Percentiles rank a stretch among this genome's conserved stretches.
phyloP scores from a whole-genome alignment of 1,284 basidiomycete genomes.

The Sanguinoderma infundibulare region DNA sequence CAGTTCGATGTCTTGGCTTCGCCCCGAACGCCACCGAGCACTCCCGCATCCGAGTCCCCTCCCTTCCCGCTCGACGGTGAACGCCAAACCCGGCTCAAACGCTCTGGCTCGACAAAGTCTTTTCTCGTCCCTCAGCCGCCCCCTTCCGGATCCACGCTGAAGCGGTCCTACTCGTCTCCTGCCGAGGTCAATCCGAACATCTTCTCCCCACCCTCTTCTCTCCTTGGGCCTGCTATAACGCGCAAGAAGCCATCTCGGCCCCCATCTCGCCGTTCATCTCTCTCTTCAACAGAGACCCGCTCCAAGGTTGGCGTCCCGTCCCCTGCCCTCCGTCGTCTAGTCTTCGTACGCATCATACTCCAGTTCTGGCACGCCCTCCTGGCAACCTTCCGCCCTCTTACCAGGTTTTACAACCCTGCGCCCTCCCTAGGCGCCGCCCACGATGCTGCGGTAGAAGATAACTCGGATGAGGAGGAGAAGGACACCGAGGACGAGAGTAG shows the following conservation, averaged over 20 bases:
- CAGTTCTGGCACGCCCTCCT: slow-evolving; percentile 57
- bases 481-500: slow-evolving; percentile 46
- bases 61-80: slow-evolving; percentile 30
- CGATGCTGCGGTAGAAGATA: slow-evolving; percentile 32
- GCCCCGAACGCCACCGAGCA: slow-evolving; percentile 49
- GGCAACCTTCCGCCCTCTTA: slow-evolving; percentile 49
- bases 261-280: slow-evolving; percentile 29
- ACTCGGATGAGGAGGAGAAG: slow-evolving; percentile 42
- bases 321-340: slow-evolving; percentile 49
- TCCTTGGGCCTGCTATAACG: slow-evolving; percentile 25
- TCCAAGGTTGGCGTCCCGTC: slow-evolving; percentile 23
- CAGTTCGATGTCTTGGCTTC: slow-evolving; percentile 41
- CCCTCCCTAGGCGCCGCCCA: slow-evolving; percentile 13
- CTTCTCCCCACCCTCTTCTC: slow-evolving; percentile 24
- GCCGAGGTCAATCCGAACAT: slow-evolving; percentile 37
- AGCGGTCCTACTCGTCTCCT: slow-evolving; percentile 57
- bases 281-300: slow-evolving; percentile 30
- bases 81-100: slow-evolving; percentile 43
- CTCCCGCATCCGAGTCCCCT: slow-evolving; percentile 43
- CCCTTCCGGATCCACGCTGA: slow-evolving; percentile 33
- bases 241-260: slow-evolving; percentile 27
- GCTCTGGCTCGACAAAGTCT: slow-evolving; percentile 63
- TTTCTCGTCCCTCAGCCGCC: slow-evolving; percentile 46
- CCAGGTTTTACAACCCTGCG: slow-evolving; percentile 23
- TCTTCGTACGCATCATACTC: slow-evolving; percentile 55